A percentile compares a stretch with the other conserved stretches of the same genome.
Evolutionary conservation across 805 yeast species (phyloP).

Genomic region (Barnettozyma populi): DNA sequence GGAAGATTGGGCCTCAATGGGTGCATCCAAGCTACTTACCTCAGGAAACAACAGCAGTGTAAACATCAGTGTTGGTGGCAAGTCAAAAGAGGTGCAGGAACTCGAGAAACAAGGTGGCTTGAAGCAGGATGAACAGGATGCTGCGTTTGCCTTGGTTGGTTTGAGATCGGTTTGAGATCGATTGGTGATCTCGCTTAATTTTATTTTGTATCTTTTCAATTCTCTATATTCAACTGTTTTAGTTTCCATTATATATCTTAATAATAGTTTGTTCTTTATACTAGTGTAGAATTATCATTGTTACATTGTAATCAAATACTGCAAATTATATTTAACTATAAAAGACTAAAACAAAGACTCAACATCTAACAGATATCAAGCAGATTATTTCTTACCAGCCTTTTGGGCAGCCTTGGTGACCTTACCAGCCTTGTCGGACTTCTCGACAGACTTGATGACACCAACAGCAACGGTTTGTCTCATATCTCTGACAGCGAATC

Average conservation of each 20-base stretch:
- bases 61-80: slow-evolving; percentile 7
- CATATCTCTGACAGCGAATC: slow-evolving; percentile 99
- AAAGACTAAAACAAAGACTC: neutral
- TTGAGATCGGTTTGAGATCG: slow-evolving; percentile 30
- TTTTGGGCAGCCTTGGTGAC: slow-evolving; percentile 86
- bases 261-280: neutral
- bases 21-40: slow-evolving; percentile 61
- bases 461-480: slow-evolving; percentile 99
- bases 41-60: slow-evolving; percentile 13
- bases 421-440: slow-evolving; percentile 81
- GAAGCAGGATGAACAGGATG: slow-evolving; percentile 41
- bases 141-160: slow-evolving; percentile 63
- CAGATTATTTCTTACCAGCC: slow-evolving; percentile 20
- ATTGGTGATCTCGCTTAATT: neutral
- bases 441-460: slow-evolving; percentile 93
- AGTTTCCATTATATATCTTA: neutral
- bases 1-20: slow-evolving; percentile 93
- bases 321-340: neutral
- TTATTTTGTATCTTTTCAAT: neutral
- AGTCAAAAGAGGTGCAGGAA: slow-evolving; percentile 4
- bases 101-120: slow-evolving; percentile 13
- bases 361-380: slow-evolving; percentile 3
- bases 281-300: too few species aligned
- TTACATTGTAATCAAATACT: neutral
- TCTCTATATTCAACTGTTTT: neutral